Evolutionary conservation across 2,329 filamentous ascomycete genomes (phyloP), one percentile per base, ranked within the genome.

Genomic region (Alternaria alternata): DNA sequence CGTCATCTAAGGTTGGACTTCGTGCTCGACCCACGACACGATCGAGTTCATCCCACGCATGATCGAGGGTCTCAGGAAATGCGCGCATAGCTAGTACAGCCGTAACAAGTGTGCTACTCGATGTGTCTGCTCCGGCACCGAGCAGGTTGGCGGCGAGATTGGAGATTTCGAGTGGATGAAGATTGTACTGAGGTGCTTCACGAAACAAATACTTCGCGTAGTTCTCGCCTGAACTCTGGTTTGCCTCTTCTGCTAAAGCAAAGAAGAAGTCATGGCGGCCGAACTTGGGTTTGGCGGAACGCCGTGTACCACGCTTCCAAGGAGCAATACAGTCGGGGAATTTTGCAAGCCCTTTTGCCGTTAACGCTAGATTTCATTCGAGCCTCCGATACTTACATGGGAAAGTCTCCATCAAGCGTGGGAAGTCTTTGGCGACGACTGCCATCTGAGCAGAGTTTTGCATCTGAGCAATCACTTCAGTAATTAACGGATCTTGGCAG

Each of bases 351-450:
- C 86, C 74, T 57, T 16, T 16, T n/a, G 5, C 9, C 7, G 26
- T 51, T 16, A 56, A 39, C 4, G 16, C 16, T 6, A 0, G 12
- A 3, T 30, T 20, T 20, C 14, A 1, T 5, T 14, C 4, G 5
- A 5, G 14, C 3, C 1, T 14, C 3, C 5, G 1, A 12, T 6
- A 38, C 38, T 51, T 14, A 44, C 46, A 57, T 48, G 81, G 82
- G 70, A 86, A 86, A 0, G 84, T 86, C 70, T 86, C 85, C 74
- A 87, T 80, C 28, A 87, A 73, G 82, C 86, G 86, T 3, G 86
- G 86, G 59, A 87, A 87, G 0, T 76, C 81, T 68, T 85, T 85
- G 38, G 78, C 87, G 1, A 75, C 73, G 2, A 79, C 77, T 14
- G 79, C 77, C 7, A 87, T 75, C 54, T 86, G 84, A 2, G 85